Conservation (phyloP, 257 asterid genomes). For the Cordia subcordata region DNA sequence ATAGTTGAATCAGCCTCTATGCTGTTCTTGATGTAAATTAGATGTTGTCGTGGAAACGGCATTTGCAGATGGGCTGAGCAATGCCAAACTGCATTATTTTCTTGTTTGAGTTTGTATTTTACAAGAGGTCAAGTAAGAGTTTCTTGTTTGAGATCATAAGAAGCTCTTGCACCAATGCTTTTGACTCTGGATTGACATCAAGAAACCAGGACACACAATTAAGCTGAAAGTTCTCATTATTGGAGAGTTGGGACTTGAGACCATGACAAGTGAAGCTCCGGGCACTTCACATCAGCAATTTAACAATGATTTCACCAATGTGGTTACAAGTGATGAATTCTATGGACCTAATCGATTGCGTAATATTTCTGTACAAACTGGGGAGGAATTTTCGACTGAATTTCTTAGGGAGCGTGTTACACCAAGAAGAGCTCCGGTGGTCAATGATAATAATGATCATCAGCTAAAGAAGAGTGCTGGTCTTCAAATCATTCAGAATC, state of each 20-base stretch:
- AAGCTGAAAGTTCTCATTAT: too few species aligned
- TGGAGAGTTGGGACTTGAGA: slow-evolving; percentile 6
- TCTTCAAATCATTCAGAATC: slow-evolving; percentile 26
- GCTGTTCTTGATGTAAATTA: neutral
- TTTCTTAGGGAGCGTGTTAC: slow-evolving; percentile 56
- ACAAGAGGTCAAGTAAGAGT: too few species aligned
- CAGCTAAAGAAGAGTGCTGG: slow-evolving; percentile 16
- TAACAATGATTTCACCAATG: slow-evolving; percentile 15
- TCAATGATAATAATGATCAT: slow-evolving; percentile 12
- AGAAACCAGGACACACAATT: too few species aligned
- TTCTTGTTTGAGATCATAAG: too few species aligned
- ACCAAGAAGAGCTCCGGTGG: slow-evolving; percentile 28
- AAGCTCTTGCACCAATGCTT: too few species aligned
- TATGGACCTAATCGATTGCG: slow-evolving; percentile 21
- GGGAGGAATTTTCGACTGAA: slow-evolving; percentile 76
- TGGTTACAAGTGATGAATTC: slow-evolving; percentile 26
- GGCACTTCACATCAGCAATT: slow-evolving; percentile 28
- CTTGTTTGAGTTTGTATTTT: too few species aligned
- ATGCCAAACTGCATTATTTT: too few species aligned
- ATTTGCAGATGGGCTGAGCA: too few species aligned
- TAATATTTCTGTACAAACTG: slow-evolving; percentile 69
- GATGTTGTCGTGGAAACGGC: neutral
- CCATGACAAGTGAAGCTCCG: slow-evolving; percentile 46
- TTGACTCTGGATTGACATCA: too few species aligned
- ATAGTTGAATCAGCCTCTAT: neutral